Evolutionary conservation across 768 basidiomycete species (phyloP), one percentile per base, ranked within the genome.

Genomic region (Kwoniella shandongensis): DNA sequence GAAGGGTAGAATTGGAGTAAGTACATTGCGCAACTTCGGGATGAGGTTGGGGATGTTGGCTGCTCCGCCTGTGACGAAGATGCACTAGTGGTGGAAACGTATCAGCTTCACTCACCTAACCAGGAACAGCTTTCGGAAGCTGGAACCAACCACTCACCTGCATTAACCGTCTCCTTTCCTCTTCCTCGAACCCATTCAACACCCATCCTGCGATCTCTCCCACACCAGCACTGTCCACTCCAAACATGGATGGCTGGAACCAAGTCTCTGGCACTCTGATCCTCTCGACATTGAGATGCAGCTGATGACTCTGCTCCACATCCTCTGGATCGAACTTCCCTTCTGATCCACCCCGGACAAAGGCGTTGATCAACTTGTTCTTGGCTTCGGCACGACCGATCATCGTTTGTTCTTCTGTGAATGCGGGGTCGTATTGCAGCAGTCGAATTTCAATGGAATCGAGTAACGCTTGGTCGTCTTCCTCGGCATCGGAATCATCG

Each of bases 211-310:
- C 78, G 2, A 97, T 85, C 76, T 99, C 96, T n/a, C 87, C 88
- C 8, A 99, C 77, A 0, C 96, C 96, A 0, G 96, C 94, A 12
- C 87, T 89, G 75, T 98, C 96, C 17, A 94, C 81, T 1, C 96
- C 94, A 1, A 90, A 93, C 84, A 96, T 92, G n/a, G 80, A 80
- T 0, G 94, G 94, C 25, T 88, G 86, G 78, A 94, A 96, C 81
- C 87, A 91, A 0, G 90, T 84, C 78, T 98, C 96, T 62, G 88
- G 89, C 7, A 88, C 91, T 35, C 93, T 81, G 82, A 88, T 90
- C 38, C 91, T 81, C 79, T 98, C 94, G 11, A 88, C 84, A 68
- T 87, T 94, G 41, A 98, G 80, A 69, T 96, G 91, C 52, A 98
- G 84, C 54, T 91, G 85, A 44, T 87, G 71, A 44, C 53, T 61